Conservation (phyloP, 768 basidiomycete species). For the Lactarius sanguifluus region DNA sequence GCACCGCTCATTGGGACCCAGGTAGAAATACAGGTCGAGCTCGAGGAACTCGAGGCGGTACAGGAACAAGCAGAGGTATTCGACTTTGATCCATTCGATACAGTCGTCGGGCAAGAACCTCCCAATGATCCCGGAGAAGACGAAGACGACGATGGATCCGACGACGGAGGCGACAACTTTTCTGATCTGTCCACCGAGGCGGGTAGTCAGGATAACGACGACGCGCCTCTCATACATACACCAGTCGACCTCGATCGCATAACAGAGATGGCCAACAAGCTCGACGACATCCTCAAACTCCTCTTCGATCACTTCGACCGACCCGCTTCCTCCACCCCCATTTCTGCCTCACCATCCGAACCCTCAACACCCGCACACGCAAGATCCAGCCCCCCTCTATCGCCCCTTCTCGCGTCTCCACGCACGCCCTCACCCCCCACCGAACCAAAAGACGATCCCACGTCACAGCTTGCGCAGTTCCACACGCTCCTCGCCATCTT, state of each 20-base stretch:
- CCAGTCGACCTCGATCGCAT: conserved; percentile 64
- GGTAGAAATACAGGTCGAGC: conserved; percentile 97
- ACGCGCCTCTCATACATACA: conserved; percentile 40
- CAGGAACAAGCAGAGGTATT: conserved; percentile 59
- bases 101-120: conserved; percentile 73
- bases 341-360: conserved; percentile 34
- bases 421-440: conserved; percentile 31
- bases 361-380: conserved; percentile 36
- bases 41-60: conserved; percentile 82
- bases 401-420: conserved; percentile 19
- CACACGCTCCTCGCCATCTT: conserved; percentile 89
- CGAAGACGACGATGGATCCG: conserved; percentile 49
- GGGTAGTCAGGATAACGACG: conserved; percentile 49
- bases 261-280: conserved; percentile 85
- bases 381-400: conserved; percentile 31
- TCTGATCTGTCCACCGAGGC: conserved; percentile 79
- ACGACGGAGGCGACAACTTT: conserved; percentile 44
- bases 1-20: conserved; percentile 34
- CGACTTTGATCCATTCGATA: conserved; percentile 84
- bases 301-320: conserved; percentile 83
- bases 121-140: conserved; percentile 58
- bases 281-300: conserved; percentile 83
- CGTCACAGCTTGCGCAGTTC: conserved; percentile 63
- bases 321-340: conserved; percentile 37
- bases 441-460: conserved; percentile 35